Evolutionary conservation across 2,329 filamentous ascomycete species (phyloP), one percentile per base, ranked within the genome.

Genomic region (Scedosporium dehoogii): DNA sequence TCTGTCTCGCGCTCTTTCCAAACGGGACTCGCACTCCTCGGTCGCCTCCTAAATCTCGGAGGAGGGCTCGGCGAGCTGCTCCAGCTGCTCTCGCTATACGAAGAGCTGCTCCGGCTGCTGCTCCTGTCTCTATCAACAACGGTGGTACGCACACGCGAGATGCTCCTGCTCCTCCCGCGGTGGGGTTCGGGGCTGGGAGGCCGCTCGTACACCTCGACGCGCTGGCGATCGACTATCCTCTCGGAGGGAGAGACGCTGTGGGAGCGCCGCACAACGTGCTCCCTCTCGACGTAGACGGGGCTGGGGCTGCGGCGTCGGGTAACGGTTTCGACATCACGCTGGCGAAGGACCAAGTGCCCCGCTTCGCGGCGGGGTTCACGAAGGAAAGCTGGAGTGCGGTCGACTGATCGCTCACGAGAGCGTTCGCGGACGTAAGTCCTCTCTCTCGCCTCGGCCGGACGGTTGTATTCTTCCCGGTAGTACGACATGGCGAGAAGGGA

Each of bases 291-390:
- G 48, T 66, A 64, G 25, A 71, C 65, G 25, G 78, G 78, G 64
- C 73, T 75, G 63, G 76, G 79, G 60, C 75, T 79, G 59, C 77
- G 75, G 51, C 72, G 74, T 61, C 81, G 74, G 44, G 72, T 71
- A 51, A 75, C 73, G 0, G 79, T 82, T 73, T 85, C 82, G 59
- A 84, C 75, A 62, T 85, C 81, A 56, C 81, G 77, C 66, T 80
- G 74, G 60, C 82, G 79, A 58, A 85, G 75, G 18, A 85, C 82
- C 68, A 85, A 71, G 44, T 78, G 75, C 3, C 81, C 81, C 27
- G 77, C 72, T 63, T 84, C 81, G 14, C 78, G 78, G 62, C 80
- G 75, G 29, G 66, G 70, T 2, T 82, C 78, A 59, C 81, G 78
- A 63, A 85, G 70, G 67, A 84, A 84, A 60, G 76, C 73, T 2